Percentiles rank a stretch among this genome's conserved stretches.
Evolutionary conservation across 768 basidiomycete genomes (phyloP).

Genomic region (Lanmaoa pseudosensibilis): DNA sequence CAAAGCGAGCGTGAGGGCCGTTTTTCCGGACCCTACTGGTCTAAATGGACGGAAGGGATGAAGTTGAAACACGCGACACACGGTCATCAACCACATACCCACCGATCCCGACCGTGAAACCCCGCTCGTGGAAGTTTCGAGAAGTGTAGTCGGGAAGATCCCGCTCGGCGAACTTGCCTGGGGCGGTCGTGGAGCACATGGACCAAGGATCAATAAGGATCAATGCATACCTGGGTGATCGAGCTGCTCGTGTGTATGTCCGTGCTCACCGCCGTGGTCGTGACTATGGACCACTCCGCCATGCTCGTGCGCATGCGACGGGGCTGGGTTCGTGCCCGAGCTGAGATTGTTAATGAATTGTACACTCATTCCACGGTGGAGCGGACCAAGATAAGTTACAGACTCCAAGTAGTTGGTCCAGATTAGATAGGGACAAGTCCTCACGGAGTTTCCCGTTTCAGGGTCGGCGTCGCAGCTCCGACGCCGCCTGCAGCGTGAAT

Average conservation of each 20-base stretch:
- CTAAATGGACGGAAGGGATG: constrained; percentile 40
- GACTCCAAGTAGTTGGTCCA: neutral
- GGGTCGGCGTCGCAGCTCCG: neutral
- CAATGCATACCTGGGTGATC: constrained; percentile 73
- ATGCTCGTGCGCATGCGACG: constrained; percentile 54
- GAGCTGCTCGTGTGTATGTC: constrained; percentile 92
- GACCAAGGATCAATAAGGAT: neutral
- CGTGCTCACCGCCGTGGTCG: constrained; percentile 74
- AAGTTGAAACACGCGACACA: neutral
- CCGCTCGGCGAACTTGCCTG: constrained; percentile 89
- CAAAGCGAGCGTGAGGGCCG: constrained; percentile 87
- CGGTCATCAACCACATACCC: constrained; percentile 55
- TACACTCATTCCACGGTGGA: constrained; percentile 50
- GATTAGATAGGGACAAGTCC: constrained; percentile 2
- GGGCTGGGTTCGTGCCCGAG: constrained; percentile 33
- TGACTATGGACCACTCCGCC: constrained; percentile 44
- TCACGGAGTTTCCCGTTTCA: constrained; percentile 15
- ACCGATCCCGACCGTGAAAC: constrained; percentile 97
- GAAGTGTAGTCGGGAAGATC: constrained; percentile 86
- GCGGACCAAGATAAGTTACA: neutral
- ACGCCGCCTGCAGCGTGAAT: constrained; percentile 7
- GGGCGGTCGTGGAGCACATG: neutral
- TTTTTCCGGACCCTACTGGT: constrained; percentile 98
- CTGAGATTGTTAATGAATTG: constrained; percentile 74
- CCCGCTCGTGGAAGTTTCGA: constrained; percentile 88